phyloP scores from a whole-genome alignment of 2,329 filamentous ascomycete species.

The Fonsecaea pedrosoi region DNA sequence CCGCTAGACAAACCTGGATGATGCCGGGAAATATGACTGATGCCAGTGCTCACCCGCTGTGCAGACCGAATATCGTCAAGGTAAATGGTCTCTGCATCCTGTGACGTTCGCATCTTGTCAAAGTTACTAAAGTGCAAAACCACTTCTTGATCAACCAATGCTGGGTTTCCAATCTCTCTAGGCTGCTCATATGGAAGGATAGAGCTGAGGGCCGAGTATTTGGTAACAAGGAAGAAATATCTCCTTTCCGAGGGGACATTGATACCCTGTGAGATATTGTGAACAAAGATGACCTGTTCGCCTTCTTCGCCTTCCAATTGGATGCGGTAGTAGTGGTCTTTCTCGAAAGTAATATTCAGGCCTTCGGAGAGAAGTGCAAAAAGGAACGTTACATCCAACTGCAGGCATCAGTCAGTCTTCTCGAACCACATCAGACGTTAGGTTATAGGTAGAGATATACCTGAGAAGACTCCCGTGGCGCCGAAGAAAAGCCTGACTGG shows the following conservation, averaged over 20 bases:
- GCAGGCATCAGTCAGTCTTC: neutral
- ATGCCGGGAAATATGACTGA: constrained; percentile 8
- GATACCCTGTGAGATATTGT: constrained; percentile 9
- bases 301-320: neutral
- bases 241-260: neutral
- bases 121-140: constrained; percentile 29
- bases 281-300: constrained; percentile 24
- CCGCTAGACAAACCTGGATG: constrained; percentile 3
- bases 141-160: constrained; percentile 19
- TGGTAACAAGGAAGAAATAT: constrained; percentile 23
- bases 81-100: constrained; percentile 25
- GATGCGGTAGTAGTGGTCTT: constrained; percentile 16
- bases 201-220: constrained; percentile 21
- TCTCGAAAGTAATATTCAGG: constrained; percentile 24
- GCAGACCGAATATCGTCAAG: constrained; percentile 26
- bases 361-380: constrained; percentile 1
- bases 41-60: neutral
- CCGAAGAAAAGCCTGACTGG: neutral
- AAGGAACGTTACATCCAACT: neutral
- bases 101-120: constrained; percentile 24
- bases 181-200: neutral
- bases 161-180: neutral
- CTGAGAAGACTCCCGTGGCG: neutral
- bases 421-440: neutral
- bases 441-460: neutral